phyloP scores from a whole-genome alignment of 2,329 filamentous ascomycete genomes.

The Arthrinium puccinioides region DNA sequence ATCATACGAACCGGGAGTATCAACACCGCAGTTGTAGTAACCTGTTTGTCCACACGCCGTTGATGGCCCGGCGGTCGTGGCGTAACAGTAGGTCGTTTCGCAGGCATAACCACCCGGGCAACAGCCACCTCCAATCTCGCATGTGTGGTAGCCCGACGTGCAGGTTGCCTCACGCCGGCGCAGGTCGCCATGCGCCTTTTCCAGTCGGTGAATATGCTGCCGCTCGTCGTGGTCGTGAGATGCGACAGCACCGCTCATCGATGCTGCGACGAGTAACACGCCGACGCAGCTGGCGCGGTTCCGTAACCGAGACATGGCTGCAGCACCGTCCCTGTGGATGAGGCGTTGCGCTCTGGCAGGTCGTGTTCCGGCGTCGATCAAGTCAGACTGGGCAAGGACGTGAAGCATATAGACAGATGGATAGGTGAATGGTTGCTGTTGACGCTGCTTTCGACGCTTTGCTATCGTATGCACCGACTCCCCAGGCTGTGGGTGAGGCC shows the following conservation, averaged over 20 bases:
- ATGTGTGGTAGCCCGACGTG: constrained; percentile 14
- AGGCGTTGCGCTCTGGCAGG: no score
- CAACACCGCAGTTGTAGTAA: constrained; percentile 29
- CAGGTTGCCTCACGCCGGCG: constrained; percentile 19
- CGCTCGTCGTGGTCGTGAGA: constrained; percentile 6
- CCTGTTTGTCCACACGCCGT: constrained; percentile 26
- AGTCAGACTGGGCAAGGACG: no score
- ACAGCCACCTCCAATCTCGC: constrained; percentile 31
- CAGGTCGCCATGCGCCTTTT: constrained; percentile 15
- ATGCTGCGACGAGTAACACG: constrained; percentile 9
- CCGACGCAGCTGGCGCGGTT: neutral
- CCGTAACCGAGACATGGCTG: neutral
- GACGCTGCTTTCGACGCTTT: no score
- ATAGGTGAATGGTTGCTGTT: no score
- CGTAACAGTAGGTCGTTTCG: constrained; percentile 37
- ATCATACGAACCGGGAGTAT: constrained; percentile 2
- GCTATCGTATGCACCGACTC: no score
- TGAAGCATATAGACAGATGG: no score
- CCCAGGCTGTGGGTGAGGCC: no score
- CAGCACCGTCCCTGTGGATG: no score
- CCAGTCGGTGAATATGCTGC: constrained; percentile 16
- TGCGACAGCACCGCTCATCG: constrained; percentile 6
- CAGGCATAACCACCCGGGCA: constrained; percentile 43
- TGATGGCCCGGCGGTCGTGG: constrained; percentile 34
- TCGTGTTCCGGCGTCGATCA: no score